phyloP scores from a whole-genome alignment of 2,329 filamentous ascomycete genomes.

The Monosporascus sp. region DNA sequence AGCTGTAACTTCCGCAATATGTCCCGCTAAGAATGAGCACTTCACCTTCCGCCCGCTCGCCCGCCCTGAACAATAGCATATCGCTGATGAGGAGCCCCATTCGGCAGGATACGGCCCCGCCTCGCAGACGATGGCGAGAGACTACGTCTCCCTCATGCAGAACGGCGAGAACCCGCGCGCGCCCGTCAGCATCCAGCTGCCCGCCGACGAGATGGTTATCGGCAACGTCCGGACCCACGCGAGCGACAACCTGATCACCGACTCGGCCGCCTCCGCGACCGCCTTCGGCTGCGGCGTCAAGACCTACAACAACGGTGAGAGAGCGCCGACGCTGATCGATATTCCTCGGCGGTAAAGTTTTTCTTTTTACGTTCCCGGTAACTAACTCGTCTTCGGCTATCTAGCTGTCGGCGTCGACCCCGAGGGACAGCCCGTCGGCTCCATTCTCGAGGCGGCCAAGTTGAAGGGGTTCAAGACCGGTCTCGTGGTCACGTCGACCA shows the following conservation, averaged over 20 bases:
- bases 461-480: constrained; percentile 34
- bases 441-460: constrained; percentile 35
- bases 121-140: constrained; percentile 25
- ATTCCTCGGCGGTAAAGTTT: neutral
- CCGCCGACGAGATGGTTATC: constrained; percentile 19
- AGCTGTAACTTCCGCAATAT: too few relatives aligned
- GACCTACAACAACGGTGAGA: constrained; percentile 28
- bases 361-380: neutral
- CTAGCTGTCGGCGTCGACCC: constrained; percentile 27
- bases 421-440: constrained; percentile 29
- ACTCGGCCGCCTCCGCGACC: constrained; percentile 35
- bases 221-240: constrained; percentile 25
- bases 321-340: neutral
- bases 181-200: constrained; percentile 13
- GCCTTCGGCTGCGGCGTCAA: constrained; percentile 35
- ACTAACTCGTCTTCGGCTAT: neutral
- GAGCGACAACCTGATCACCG: constrained; percentile 32
- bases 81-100: too few relatives aligned
- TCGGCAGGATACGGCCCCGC: constrained; percentile 18
- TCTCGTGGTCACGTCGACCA: constrained; percentile 36
- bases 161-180: constrained; percentile 13
- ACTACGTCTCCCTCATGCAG: constrained; percentile 16
- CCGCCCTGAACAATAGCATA: too few relatives aligned
- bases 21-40: too few relatives aligned
- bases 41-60: too few relatives aligned